A percentile compares a stretch with the other conserved stretches of the same genome.
Conservation (phyloP, 805 yeast genomes). For the Blastobotrys parvus region DNA sequence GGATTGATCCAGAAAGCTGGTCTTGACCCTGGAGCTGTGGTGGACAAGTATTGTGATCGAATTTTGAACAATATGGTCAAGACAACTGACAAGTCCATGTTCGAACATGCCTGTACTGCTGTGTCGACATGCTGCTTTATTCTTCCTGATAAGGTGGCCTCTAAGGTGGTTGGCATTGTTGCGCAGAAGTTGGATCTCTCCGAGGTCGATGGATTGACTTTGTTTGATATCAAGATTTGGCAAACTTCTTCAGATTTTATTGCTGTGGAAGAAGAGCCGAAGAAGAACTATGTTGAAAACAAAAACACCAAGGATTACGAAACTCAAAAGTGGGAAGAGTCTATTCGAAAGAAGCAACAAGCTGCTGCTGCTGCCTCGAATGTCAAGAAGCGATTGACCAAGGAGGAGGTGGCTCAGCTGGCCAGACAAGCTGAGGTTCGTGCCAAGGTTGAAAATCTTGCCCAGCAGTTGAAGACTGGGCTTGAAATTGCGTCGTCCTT, state of each 20-base stretch:
- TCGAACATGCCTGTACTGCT: constrained; percentile 18
- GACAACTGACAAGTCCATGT: constrained; percentile 13
- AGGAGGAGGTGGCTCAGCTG: constrained; percentile 72
- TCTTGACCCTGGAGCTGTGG: constrained; percentile 57
- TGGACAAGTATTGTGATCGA: constrained; percentile 22
- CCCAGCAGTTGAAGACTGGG: constrained; percentile 38
- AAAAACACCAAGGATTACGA: constrained; percentile 81
- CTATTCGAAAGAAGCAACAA: constrained; percentile 53
- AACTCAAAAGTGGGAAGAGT: constrained; percentile 83
- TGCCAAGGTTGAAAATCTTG: constrained; percentile 32
- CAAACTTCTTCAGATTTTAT: constrained; percentile 58
- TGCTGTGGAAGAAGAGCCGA: constrained; percentile 39
- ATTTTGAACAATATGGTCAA: constrained; percentile 20
- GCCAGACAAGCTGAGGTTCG: constrained; percentile 54
- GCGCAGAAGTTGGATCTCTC: constrained; percentile 36
- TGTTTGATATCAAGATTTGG: constrained; percentile 54
- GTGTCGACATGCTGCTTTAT: constrained; percentile 39
- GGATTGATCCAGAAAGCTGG: constrained; percentile 53
- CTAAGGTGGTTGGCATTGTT: constrained; percentile 40
- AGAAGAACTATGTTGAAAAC: constrained; percentile 40
- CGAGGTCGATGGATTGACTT: constrained; percentile 35
- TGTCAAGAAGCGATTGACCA: constrained; percentile 47
- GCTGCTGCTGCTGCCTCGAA: constrained; percentile 10
- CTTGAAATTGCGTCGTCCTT: constrained; percentile 47
- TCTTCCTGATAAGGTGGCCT: constrained; percentile 52